Conservation (phyloP, 164 flowering plant species). For the Chloranthus sessilifolius region DNA sequence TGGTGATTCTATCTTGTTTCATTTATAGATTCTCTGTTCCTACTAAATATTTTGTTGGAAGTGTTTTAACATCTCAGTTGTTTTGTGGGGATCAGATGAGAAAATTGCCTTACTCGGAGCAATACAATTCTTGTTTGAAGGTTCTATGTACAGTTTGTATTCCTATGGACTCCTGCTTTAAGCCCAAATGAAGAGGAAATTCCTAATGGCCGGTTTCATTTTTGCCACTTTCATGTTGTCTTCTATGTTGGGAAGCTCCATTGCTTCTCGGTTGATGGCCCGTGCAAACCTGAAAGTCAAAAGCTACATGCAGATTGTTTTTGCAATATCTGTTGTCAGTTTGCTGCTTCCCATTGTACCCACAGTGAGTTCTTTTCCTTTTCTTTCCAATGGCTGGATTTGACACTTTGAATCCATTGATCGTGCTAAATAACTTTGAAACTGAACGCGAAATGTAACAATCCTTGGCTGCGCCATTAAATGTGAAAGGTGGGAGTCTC, state of each 20-base stretch:
- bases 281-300: constrained; percentile 65
- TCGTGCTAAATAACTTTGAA: background rate
- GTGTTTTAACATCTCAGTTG: background rate
- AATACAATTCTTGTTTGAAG: constrained; percentile 94
- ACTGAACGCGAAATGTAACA: constrained; percentile 25
- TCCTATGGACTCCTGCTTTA: constrained; percentile 97
- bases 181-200: constrained; percentile 94
- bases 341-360: constrained; percentile 72
- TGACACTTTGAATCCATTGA: background rate
- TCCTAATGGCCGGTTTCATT: constrained; percentile 97
- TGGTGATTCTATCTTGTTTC: constrained; percentile 32
- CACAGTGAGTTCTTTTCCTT: constrained; percentile 56
- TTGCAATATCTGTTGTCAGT: constrained; percentile 57
- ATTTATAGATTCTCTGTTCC: background rate
- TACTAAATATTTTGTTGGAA: background rate
- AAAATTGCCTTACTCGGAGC: constrained; percentile 94
- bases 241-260: constrained; percentile 95
- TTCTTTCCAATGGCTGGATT: too few species aligned
- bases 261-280: constrained; percentile 81
- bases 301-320: constrained; percentile 96
- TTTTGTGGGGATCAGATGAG: constrained; percentile 66
- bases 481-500: constrained; percentile 72
- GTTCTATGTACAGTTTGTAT: constrained; percentile 99
- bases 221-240: constrained; percentile 98
- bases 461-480: constrained; percentile 62